A percentile compares a stretch with the other conserved stretches of the same genome.
phyloP scores from a whole-genome alignment of 2,329 filamentous ascomycete genomes.

The Ascosphaera apis region DNA sequence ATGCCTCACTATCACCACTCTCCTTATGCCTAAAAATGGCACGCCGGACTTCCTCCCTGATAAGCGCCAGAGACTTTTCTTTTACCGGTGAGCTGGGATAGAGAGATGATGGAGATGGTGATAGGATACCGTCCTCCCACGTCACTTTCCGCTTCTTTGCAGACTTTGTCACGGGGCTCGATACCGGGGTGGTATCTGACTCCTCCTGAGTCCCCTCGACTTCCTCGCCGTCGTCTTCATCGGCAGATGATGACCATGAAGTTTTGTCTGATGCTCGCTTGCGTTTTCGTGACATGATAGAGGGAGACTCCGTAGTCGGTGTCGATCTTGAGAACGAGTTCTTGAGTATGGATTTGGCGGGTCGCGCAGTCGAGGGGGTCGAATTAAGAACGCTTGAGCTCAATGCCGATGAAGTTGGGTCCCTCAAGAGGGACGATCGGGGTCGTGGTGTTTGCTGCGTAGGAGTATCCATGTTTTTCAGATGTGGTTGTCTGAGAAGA shows the following conservation, averaged over 20 bases:
- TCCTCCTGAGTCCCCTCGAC: constrained; percentile 9
- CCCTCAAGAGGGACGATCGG: too few relatives aligned
- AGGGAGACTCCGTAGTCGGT: too few relatives aligned
- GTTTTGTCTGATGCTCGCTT: too few relatives aligned
- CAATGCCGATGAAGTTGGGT: too few relatives aligned
- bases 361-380: not conserved
- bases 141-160: not conserved
- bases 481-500: too few relatives aligned
- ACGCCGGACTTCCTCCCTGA: constrained; percentile 37
- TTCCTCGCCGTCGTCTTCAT: constrained; percentile 18
- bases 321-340: not conserved
- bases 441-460: too few relatives aligned
- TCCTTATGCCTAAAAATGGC: constrained; percentile 30
- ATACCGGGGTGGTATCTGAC: constrained; percentile 4
- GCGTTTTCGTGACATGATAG: too few relatives aligned
- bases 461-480: too few relatives aligned
- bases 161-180: constrained; percentile 6
- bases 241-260: constrained; percentile 6
- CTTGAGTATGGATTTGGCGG: not conserved
- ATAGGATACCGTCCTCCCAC: constrained; percentile 8
- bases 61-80: constrained; percentile 32
- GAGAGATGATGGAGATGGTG: not conserved
- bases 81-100: not conserved
- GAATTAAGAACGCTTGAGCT: too few relatives aligned
- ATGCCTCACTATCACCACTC: constrained; percentile 29